Evolutionary conservation across 116 monocot species (phyloP), one percentile per base, ranked within the genome.

Genomic region (Zostera marina): DNA sequence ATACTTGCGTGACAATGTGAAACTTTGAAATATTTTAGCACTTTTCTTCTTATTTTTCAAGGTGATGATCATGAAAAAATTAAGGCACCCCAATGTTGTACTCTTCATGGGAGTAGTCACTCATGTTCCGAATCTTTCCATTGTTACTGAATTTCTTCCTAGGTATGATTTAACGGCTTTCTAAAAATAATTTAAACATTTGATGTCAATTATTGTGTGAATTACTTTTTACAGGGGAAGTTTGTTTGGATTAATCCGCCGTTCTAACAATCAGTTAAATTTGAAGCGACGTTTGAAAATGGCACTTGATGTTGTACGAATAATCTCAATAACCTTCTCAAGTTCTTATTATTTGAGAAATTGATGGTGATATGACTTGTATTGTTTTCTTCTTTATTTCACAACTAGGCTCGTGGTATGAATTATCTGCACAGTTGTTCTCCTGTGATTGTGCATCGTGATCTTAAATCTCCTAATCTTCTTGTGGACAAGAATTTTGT

Each of bases 81-180:
- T 92, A 57, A 63, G 92, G 8, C 92, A 92, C 61, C 92, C 92
- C 43, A 92, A 92, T 81, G 81, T 92, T 66, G 92, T 87, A 60
- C 87, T 92, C 61, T 83, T 92, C 64, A 87, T 92, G 92, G 92
- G 92, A 70, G 83, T 83, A 12, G 87, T 92, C 53, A 87, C 79
- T 63, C 77, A 74, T 21, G 83, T 76, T 32, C 92, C 92, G 68
- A 80, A 92, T 60, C 80, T 92, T 53, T 87, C 92, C 23, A 92
- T 92, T 54, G 67, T 92, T 26, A 92, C 92, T 4, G 92, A 92
- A 41, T 92, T 87, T 70, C 92, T 92, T 65, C 92, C 83, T 26
- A 83, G 92, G 92, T 92, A 73, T 68, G 79, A 13, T 51, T 13
- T 52, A 12, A 12, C 23, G 2, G 2, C n/a, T 46, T 46, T 32